These are phyloP conservation scores for Tetradesmus obliquus DNA, from an alignment of 139 green algal genomes.

Conservation along the genomic window DNA sequence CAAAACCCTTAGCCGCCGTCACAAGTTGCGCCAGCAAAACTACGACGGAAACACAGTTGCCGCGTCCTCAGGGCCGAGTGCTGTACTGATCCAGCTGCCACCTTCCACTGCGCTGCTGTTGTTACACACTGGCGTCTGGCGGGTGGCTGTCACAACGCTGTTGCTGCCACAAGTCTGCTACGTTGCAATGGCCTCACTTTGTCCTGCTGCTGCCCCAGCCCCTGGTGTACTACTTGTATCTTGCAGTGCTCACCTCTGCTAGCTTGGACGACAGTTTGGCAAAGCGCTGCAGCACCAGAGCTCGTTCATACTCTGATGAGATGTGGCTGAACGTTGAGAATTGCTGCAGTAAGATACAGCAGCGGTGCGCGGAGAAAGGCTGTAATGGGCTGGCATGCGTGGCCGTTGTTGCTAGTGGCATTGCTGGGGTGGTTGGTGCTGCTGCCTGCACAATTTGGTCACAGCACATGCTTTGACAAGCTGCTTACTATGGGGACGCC, in stretches of 20 bases:
- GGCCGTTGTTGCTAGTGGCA: background rate
- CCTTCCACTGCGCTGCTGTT: background rate
- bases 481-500: background rate
- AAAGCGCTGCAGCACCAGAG: conserved; percentile 10
- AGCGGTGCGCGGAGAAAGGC: background rate
- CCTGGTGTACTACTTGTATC: background rate
- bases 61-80: background rate
- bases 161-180: background rate
- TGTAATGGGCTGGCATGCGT: background rate
- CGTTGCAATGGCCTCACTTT: background rate
- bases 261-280: conserved; percentile 18
- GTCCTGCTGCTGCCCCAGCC: background rate
- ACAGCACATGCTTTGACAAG: background rate
- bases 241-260: conserved; percentile 4
- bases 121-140: too few species aligned
- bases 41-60: too few species aligned
- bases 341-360: conserved; percentile 13
- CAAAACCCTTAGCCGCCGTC: too few species aligned
- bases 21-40: too few species aligned
- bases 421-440: background rate
- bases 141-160: background rate
- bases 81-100: background rate
- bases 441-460: background rate
- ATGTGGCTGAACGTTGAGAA: conserved; percentile 36
- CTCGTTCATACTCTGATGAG: conserved; percentile 16